phyloP scores from a whole-genome alignment of 768 basidiomycete genomes.

The Trametes punicea region DNA sequence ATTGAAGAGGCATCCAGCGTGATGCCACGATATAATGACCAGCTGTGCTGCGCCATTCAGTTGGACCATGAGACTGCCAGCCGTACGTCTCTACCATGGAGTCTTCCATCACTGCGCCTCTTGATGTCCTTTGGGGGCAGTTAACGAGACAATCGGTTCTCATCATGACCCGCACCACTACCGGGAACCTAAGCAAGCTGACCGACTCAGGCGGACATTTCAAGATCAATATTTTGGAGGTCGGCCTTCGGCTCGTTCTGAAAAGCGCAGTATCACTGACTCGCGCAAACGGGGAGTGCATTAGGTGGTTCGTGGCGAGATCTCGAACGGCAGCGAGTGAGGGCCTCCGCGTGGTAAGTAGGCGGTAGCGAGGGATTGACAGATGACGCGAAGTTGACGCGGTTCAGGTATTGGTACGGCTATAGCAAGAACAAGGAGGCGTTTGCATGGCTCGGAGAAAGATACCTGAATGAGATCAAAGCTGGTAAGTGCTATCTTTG shows the following conservation, averaged over 20 bases:
- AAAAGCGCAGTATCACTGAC: background rate
- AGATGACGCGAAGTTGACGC: background rate
- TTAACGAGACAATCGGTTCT: background rate
- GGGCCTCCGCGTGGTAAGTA: constrained; percentile 20
- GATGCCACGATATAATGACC: constrained; percentile 9
- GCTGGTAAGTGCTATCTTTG: constrained; percentile 18
- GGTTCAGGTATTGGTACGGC: constrained; percentile 17
- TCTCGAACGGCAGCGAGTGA: constrained; percentile 5
- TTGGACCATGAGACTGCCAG: constrained; percentile 3
- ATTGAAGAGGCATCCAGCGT: constrained; percentile 3
- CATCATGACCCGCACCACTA: background rate
- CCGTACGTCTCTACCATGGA: background rate
- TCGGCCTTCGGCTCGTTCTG: constrained; percentile 1
- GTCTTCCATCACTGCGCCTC: background rate
- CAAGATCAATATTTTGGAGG: constrained; percentile 19
- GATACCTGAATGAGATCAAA: constrained; percentile 21
- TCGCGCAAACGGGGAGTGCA: background rate
- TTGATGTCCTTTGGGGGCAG: background rate
- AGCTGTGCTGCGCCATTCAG: constrained; percentile 3
- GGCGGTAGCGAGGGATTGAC: no score
- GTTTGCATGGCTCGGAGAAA: constrained; percentile 21
- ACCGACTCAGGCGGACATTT: constrained; percentile 3
- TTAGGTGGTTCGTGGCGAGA: constrained; percentile 2
- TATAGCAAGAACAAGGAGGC: constrained; percentile 11
- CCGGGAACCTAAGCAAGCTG: background rate